Base-by-base conservation (phyloP, 176 grass and related monocot genomes). In the Carex cristatella region DNA sequence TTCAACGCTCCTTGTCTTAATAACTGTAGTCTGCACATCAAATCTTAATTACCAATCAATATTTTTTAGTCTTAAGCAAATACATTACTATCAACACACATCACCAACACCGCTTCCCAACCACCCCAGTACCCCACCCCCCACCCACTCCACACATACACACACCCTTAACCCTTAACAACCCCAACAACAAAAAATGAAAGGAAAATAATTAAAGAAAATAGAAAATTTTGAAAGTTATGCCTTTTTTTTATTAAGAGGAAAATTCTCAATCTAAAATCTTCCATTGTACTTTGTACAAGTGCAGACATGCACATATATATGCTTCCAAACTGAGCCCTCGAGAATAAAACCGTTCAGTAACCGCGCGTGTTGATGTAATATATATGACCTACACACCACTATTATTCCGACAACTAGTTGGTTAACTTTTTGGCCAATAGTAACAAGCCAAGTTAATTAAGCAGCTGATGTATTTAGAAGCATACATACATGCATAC, bases 1-100 rank as follows among this genome's bases (percentile, higher is more conserved):
- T 83, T 97, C 89, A 68, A 93, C 89, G 64, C 91, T 97, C 86
- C 31, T 84, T 0, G 79, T 93, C 48, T 83, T 90, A 61, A 93
- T 85, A 55, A 97, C 89, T 0, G 86, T 87, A 83, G 58, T 73
- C 94, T 96, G 87, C 82, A 88, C 46, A 13, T 58, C 42, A 46
- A 40, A 59, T 60, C n/a, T n/a, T 69, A 16, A 12, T 37, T 18
- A 69, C 13, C 14, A 8, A 69, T 37, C 32, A 74, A 51, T 5
- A 12, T 51, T 49, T 49, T 27, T 75, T 10, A 53, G 19, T 74
- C 44, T 74, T 74, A 75, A 46, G 11, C 46, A 51, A 75, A 51
- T 74, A 30, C 51, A 49, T 69, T 51, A n/a, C 18, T 74, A 51
- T 71, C 27, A 73, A 19, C 7, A 53, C 7, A 53, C 11, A 28